Conservation (phyloP, 345 rosid genomes). For the Populus alba region DNA sequence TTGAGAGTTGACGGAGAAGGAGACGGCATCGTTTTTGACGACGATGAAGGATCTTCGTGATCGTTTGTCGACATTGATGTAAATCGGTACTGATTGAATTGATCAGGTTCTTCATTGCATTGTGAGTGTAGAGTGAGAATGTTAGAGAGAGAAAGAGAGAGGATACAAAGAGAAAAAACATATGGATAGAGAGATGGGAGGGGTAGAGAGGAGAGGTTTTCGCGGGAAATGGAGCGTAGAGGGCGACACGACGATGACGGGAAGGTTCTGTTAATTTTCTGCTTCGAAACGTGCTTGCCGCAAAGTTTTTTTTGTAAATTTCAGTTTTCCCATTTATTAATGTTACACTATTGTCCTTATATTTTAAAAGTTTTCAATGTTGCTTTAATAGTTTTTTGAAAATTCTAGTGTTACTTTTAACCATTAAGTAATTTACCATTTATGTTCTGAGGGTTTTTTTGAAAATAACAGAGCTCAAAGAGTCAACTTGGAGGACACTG, state of each 20-base stretch:
- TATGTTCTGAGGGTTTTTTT: too few relatives aligned
- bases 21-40: conserved; percentile 5
- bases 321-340: not conserved
- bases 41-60: conserved; percentile 2
- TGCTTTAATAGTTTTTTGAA: not conserved
- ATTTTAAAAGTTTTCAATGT: not conserved
- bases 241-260: conserved; percentile 26
- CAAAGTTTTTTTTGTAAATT: not conserved
- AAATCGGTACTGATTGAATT: not conserved
- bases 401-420: too few relatives aligned
- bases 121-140: conserved; percentile 4
- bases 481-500: not conserved
- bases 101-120: conserved; percentile 12
- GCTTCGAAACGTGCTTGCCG: not conserved
- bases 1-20: conserved; percentile 14
- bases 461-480: not conserved
- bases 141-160: conserved; percentile 9
- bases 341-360: too few relatives aligned
- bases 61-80: not conserved
- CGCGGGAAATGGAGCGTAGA: conserved; percentile 52
- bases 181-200: not conserved
- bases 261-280: not conserved
- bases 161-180: not conserved
- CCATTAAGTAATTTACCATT: too few relatives aligned
- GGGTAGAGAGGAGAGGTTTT: conserved; percentile 39